phyloP scores from a whole-genome alignment of 495 filamentous ascomycete genomes.

The Penicillium ochrochloron region DNA sequence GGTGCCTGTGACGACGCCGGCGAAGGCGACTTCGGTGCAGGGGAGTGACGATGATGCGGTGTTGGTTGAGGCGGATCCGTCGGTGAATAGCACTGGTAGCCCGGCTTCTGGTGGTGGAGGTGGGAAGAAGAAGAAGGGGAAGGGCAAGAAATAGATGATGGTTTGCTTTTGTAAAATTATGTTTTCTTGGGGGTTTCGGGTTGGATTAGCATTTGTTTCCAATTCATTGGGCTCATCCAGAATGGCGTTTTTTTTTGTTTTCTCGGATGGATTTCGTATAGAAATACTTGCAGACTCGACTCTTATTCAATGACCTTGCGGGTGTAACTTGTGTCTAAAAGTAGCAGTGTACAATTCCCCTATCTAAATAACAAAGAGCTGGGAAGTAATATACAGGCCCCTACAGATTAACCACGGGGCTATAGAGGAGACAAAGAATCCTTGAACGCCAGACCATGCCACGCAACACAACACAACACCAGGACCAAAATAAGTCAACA shows the following conservation, averaged over 20 bases:
- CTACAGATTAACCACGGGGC: constrained; percentile 2
- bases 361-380: constrained; percentile 3
- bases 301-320: not conserved
- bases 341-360: constrained; percentile 17
- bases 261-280: constrained; percentile 1
- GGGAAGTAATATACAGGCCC: constrained; percentile 24
- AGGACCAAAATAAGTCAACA: not conserved
- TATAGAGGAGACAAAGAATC: constrained; percentile 1
- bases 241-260: constrained; percentile 4
- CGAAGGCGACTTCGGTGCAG: constrained; percentile 25
- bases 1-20: constrained; percentile 15
- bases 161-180: constrained; percentile 24
- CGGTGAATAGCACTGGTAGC: constrained; percentile 38
- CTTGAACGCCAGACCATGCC: constrained; percentile 25
- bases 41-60: constrained; percentile 84
- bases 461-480: constrained; percentile 8
- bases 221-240: constrained; percentile 13
- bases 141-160: constrained; percentile 71
- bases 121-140: constrained; percentile 71
- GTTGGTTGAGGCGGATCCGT: constrained; percentile 74
- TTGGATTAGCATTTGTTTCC: constrained; percentile 16
- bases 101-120: constrained; percentile 39
- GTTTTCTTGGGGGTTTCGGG: constrained; percentile 12
- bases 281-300: not conserved
- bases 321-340: not conserved